Conservation (phyloP, 441 rosid genomes). For the Bocquillonia castaneifolia region DNA sequence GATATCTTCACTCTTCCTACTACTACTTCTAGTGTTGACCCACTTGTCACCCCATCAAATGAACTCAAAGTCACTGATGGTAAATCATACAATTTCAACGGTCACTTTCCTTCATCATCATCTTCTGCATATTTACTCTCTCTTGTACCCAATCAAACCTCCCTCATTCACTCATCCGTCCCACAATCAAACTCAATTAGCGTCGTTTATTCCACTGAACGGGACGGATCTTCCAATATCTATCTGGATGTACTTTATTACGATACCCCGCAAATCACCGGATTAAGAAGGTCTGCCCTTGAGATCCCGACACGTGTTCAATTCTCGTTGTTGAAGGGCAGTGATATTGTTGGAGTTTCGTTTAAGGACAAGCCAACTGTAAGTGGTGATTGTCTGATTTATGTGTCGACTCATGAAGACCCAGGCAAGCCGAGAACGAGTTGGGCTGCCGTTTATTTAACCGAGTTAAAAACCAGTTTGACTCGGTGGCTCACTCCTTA, state of each 20-base stretch:
- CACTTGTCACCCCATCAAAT: slow-evolving; percentile 26
- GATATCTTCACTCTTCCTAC: slow-evolving; percentile 60
- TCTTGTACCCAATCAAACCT: slow-evolving; percentile 32
- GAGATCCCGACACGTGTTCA: slow-evolving; percentile 45
- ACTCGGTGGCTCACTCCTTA: slow-evolving; percentile 65
- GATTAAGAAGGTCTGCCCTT: slow-evolving; percentile 31
- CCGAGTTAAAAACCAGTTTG: slow-evolving; percentile 50
- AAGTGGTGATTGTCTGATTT: slow-evolving; percentile 48
- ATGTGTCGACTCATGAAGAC: slow-evolving; percentile 76
- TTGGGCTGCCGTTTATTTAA: slow-evolving; percentile 79
- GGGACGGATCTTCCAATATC: slow-evolving; percentile 51
- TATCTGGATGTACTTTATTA: slow-evolving; percentile 50
- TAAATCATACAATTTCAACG: slow-evolving; percentile 66
- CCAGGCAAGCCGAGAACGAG: slow-evolving; percentile 59
- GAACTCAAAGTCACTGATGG: slow-evolving; percentile 72
- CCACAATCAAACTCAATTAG: slow-evolving; percentile 31
- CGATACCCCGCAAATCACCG: slow-evolving; percentile 10
- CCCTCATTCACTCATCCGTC: slow-evolving; percentile 15
- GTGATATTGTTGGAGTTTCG: slow-evolving; percentile 37
- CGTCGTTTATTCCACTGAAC: slow-evolving; percentile 68
- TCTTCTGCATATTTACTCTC: slow-evolving; percentile 37
- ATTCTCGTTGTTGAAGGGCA: slow-evolving; percentile 42
- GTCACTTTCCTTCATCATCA: slow-evolving; percentile 54
- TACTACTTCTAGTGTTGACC: background rate
- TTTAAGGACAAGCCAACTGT: slow-evolving; percentile 71